phyloP scores from a whole-genome alignment of 129 eudicot genomes.

The Escallonia herrerae region DNA sequence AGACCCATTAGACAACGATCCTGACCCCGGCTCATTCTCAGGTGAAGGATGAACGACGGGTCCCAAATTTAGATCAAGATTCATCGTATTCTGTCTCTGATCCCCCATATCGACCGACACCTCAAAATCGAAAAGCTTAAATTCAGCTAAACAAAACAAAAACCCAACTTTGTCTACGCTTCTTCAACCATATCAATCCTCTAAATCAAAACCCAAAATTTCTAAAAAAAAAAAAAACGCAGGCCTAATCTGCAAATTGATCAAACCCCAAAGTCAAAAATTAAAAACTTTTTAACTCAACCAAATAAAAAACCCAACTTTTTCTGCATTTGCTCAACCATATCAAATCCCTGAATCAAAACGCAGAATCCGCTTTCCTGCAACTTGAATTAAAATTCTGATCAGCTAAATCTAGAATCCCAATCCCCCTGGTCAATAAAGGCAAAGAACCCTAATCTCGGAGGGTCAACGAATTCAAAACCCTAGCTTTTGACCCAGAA shows the following conservation, averaged over 20 bases:
- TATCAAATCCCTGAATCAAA: not conserved
- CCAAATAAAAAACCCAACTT: not conserved
- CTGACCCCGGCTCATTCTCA: conserved; percentile 32
- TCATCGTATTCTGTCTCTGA: conserved; percentile 50
- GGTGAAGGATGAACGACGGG: conserved; percentile 42
- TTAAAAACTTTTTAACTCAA: no score
- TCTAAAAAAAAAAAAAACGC: no score
- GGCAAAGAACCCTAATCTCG: not conserved
- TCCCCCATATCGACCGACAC: conserved; percentile 32
- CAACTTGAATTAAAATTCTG: not conserved
- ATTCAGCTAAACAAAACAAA: conserved; percentile 7
- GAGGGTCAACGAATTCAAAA: conserved; percentile 13
- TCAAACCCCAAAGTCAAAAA: conserved; percentile 1
- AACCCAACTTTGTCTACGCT: conserved; percentile 1
- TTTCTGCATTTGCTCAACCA: not conserved
- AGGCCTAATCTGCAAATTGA: not conserved
- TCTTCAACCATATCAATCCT: not conserved
- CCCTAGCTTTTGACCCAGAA: conserved; percentile 13
- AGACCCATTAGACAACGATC: conserved; percentile 19
- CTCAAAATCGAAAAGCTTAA: no score
- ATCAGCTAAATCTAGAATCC: not conserved
- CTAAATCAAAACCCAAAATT: not conserved
- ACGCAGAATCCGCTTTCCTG: not conserved
- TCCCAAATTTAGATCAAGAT: conserved; percentile 89
- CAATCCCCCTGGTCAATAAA: not conserved